phyloP scores from a whole-genome alignment of 2,329 filamentous ascomycete genomes.

The Nemania diffusa region DNA sequence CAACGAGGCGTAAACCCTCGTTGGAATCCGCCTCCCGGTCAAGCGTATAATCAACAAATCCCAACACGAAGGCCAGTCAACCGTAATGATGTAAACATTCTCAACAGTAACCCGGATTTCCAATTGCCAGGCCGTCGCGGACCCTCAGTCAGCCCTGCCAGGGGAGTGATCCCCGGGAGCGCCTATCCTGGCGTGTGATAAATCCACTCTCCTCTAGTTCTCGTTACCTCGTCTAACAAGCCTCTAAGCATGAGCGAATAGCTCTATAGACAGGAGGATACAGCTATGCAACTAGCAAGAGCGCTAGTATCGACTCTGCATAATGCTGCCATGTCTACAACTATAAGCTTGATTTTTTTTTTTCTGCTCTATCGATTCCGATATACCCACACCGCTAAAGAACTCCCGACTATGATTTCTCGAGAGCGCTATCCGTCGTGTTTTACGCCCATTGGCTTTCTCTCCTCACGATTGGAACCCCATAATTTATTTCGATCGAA shows the following conservation, averaged over 20 bases:
- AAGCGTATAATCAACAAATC: constrained; percentile 56
- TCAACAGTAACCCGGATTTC: constrained; percentile 88
- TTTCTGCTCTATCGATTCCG: constrained; percentile 16
- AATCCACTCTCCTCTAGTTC: constrained; percentile 8
- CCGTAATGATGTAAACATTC: constrained; percentile 75
- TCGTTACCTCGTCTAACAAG: neutral
- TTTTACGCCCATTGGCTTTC: constrained; percentile 20
- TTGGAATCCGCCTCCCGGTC: constrained; percentile 73
- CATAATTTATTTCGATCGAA: constrained; percentile 21
- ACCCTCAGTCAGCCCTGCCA: constrained; percentile 35
- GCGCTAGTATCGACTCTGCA: neutral
- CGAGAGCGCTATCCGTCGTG: constrained; percentile 14
- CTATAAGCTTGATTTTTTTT: constrained; percentile 8
- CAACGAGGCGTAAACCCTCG: constrained; percentile 89
- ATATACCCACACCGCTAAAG: constrained; percentile 22
- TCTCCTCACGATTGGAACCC: constrained; percentile 18
- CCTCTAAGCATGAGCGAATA: neutral
- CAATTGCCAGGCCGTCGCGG: constrained; percentile 66
- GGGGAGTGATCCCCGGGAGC: constrained; percentile 60
- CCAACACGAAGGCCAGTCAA: constrained; percentile 59
- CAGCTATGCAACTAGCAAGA: neutral
- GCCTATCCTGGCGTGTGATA: constrained; percentile 59
- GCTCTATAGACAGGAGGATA: neutral
- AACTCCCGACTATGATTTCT: constrained; percentile 10
- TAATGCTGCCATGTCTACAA: neutral